phyloP scores from a whole-genome alignment of 768 basidiomycete genomes.

The Boletus patriciae region DNA sequence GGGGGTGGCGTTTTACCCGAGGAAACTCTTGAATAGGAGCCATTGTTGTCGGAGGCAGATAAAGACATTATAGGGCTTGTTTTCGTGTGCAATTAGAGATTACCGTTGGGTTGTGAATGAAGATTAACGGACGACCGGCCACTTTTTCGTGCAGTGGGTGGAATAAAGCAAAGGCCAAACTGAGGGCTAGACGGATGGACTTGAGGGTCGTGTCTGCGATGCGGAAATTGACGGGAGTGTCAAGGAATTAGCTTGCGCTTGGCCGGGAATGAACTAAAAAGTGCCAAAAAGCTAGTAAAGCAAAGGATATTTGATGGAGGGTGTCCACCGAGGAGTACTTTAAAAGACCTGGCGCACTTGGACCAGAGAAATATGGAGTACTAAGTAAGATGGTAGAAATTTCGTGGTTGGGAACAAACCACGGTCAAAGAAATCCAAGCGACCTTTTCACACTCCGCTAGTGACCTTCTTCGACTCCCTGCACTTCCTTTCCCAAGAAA shows the following conservation, averaged over 20 bases:
- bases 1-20: constrained; percentile 90
- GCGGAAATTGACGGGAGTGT: constrained; percentile 26
- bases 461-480: constrained; percentile 6
- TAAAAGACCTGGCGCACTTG: constrained; percentile 34
- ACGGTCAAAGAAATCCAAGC: constrained; percentile 26
- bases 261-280: constrained; percentile 28
- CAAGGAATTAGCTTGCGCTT: constrained; percentile 34
- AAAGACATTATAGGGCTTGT: constrained; percentile 82
- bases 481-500: constrained; percentile 26
- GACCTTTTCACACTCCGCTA: constrained; percentile 37
- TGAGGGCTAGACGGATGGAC: constrained; percentile 16
- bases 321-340: constrained; percentile 35
- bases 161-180: constrained; percentile 25
- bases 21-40: constrained; percentile 77
- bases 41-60: constrained; percentile 80
- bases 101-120: constrained; percentile 46
- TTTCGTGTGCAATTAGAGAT: constrained; percentile 75
- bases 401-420: constrained; percentile 33
- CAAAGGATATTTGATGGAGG: constrained; percentile 34
- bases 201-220: constrained; percentile 30
- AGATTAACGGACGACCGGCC: constrained; percentile 36
- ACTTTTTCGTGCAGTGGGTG: constrained; percentile 34
- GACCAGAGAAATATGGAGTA: constrained; percentile 38
- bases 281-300: constrained; percentile 21
- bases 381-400: constrained; percentile 40